Evolutionary conservation across 2,329 filamentous ascomycete species (phyloP), one percentile per base, ranked within the genome.

Genomic region (Ceratocystis albifundus): DNA sequence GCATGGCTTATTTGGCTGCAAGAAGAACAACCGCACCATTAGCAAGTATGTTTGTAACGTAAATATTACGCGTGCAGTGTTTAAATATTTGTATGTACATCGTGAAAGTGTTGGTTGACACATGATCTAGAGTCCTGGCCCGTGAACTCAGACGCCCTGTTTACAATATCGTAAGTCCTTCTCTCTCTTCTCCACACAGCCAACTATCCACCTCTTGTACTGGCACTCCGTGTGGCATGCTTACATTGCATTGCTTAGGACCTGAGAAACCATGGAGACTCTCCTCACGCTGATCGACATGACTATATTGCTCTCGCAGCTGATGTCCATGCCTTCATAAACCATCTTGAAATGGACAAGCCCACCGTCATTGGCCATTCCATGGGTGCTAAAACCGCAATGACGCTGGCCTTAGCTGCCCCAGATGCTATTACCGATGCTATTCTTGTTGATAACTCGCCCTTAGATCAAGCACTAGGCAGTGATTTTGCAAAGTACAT

Each of bases 381-480:
- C 1, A 97, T 97, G 93, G 93, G 94, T 69, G 93, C 93, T 61
- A 97, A 97, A 79, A 86, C 88, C 1, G 90, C 90, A 71, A 96
- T 97, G 93, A 80, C 88, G 0, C 79, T 96, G 67, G 90, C 90
- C 2, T 82, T 97, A 45, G 79, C 82, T 55, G 81, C 84, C 0
- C 89, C 90, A 0, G 78, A 83, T 4, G 77, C 85, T 2, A 81
- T 96, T 67, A 79, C 81, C 17, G 84, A 87, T 71, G 78, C 97
- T 64, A 82, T 96, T 32, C 82, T 90, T 1, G 91, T 97, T 12
- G 93, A 97, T 77, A 97, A 97, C 73, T 90, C 92, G 3, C 93
- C 93, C 1, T 81, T 96, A 7, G 90, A 95, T 73, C 88, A 88
- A 15, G 82, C 83, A 0, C 80, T 97, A 2, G 82, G 84, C 69